A percentile compares a stretch with the other conserved stretches of the same genome.
These are phyloP conservation scores for Metschnikowia similis DNA, from an alignment of 805 yeast genomes.

Conservation along the genomic window DNA sequence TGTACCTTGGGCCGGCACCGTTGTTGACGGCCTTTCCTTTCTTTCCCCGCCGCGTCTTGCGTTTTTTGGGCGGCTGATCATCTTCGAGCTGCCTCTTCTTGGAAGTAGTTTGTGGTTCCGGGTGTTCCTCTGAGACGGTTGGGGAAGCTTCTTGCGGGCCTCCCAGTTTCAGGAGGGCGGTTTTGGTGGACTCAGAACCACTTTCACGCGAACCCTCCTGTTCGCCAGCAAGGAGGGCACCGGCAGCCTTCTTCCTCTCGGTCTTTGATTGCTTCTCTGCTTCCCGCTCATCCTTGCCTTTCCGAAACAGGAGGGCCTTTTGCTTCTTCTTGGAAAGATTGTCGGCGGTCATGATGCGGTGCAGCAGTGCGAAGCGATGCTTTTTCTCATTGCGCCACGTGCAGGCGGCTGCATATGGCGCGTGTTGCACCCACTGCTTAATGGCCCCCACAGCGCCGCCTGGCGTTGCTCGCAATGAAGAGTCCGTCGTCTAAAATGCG, in stretches of 20 bases:
- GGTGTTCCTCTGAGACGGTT: neutral
- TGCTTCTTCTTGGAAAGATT: conserved; percentile 63
- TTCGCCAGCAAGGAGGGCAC: conserved; percentile 11
- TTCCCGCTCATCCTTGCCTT: conserved; percentile 38
- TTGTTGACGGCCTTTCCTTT: conserved; percentile 56
- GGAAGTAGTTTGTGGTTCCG: no score
- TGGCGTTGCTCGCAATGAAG: no score
- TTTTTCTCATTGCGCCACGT: neutral
- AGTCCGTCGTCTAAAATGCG: no score
- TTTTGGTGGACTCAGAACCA: no score
- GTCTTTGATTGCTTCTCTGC: conserved; percentile 20
- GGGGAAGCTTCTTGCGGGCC: conserved; percentile 5
- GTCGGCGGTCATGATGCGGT: conserved; percentile 17
- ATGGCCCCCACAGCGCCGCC: no score
- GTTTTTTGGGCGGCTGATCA: conserved; percentile 47
- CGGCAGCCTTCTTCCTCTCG: conserved; percentile 23
- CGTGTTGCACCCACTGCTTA: no score
- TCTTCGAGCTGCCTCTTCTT: conserved; percentile 17
- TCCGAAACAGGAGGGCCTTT: conserved; percentile 57
- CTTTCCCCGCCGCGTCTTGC: conserved; percentile 76
- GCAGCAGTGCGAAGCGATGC: neutral
- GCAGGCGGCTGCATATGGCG: neutral
- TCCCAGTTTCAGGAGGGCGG: no score
- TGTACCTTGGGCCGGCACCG: conserved; percentile 59
- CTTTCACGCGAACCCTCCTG: conserved; percentile 19